These are phyloP conservation scores for Metschnikowia picachoensis DNA, from an alignment of 805 yeast species.

Conservation along the genomic window DNA sequence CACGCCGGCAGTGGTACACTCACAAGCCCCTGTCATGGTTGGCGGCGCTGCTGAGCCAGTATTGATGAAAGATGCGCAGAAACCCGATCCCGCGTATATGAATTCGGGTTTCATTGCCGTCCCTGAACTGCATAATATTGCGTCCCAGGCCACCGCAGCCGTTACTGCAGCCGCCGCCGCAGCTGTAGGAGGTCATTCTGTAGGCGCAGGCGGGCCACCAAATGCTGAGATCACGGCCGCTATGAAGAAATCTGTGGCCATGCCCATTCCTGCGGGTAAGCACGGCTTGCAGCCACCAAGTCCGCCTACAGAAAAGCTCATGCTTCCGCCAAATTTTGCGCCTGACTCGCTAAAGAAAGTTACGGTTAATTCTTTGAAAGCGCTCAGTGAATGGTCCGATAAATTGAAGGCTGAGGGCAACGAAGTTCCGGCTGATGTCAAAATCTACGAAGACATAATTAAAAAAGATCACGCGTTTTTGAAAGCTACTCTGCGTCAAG, in stretches of 20 bases:
- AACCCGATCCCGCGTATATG: background rate
- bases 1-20: background rate
- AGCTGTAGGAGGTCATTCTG: slow-evolving; percentile 1
- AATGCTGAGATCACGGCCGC: background rate
- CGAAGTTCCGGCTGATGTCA: slow-evolving; percentile 43
- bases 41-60: slow-evolving; percentile 3
- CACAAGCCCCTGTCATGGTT: background rate
- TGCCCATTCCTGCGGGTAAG: background rate
- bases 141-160: slow-evolving; percentile 3
- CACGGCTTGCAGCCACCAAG: background rate
- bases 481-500: slow-evolving; percentile 29
- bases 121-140: background rate
- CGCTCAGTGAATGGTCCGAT: slow-evolving; percentile 54
- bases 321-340: slow-evolving; percentile 15
- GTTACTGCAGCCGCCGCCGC: slow-evolving; percentile 7
- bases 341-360: slow-evolving; percentile 21
- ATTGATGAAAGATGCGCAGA: background rate
- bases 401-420: slow-evolving; percentile 39
- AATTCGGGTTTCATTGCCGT: background rate
- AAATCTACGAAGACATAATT: slow-evolving; percentile 49
- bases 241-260: background rate
- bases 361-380: slow-evolving; percentile 22
- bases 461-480: slow-evolving; percentile 27
- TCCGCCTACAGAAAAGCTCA: slow-evolving; percentile 4
- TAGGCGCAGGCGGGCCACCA: background rate